Evolutionary conservation across 768 basidiomycete species (phyloP), one percentile per base, ranked within the genome.

Genomic region (Auricularia sp.): DNA sequence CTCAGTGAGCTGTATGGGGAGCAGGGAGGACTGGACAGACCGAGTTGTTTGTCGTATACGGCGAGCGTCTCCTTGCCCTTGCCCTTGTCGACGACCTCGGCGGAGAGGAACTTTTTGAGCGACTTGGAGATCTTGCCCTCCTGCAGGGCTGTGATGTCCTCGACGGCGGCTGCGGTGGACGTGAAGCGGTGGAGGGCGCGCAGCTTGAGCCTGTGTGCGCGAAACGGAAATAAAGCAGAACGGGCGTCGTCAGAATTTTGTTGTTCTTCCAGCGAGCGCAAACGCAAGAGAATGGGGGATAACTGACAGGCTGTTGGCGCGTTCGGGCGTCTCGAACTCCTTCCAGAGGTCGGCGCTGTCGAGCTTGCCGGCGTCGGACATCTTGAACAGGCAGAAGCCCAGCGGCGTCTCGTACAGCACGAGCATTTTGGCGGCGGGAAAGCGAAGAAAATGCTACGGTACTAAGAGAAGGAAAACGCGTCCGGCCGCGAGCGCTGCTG

Each of bases 381-480:
- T 83, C 77, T 97, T 97, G 87, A 99, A 98, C 63, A 99, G 89
- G 81, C 92, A 94, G 82, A 94, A 98, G 77, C 96, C 94, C 77
- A 96, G 85, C 47, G 94, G 85, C 1, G 94, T 94, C 80, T 98
- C 97, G 80, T 94, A 94, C 68, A 99, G 82, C 56, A 98, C 95
- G 77, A 98, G 85, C 94, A 98, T 98, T 65, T 29, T 70, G 64
- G 33, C 10, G 10, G 21, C 47, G 47, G 5, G 6, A 18, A 51
- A 51, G 10, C 10, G 47, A 3, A 8, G 47, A 51, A 51, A 51
- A 51, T 2, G 29, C 29, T 29, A 21, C 3, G 18, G 47, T 6
- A 29, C 29, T 29, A 5, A 21, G 21, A 18, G 8, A 51, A 51
- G 47, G 21, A 3, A 51, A 18, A 21, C 47, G 47, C 18, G 21